A percentile compares a stretch with the other conserved stretches of the same genome.
These are phyloP conservation scores for Clonostachys sp. DNA, from an alignment of 2,329 filamentous ascomycete genomes.

Conservation along the genomic window DNA sequence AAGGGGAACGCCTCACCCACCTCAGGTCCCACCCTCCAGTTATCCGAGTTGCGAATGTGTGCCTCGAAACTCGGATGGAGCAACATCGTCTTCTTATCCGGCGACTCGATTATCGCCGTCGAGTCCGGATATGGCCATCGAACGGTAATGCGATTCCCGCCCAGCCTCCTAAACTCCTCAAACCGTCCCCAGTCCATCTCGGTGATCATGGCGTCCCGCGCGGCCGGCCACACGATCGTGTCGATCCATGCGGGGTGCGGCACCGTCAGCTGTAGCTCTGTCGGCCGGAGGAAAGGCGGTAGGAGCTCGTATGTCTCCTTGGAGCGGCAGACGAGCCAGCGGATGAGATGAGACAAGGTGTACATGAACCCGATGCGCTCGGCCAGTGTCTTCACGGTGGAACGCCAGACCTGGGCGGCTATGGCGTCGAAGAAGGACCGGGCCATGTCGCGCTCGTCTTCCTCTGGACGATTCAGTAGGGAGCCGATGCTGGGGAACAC, in stretches of 20 bases:
- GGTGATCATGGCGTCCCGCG: constrained; percentile 10
- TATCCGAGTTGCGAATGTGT: too few relatives aligned
- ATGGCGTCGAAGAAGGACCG: constrained; percentile 6
- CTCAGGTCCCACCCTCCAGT: too few relatives aligned
- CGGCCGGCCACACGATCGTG: constrained; percentile 10
- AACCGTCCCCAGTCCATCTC: constrained; percentile 2
- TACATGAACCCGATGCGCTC: constrained; percentile 12
- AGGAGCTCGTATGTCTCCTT: constrained; percentile 14
- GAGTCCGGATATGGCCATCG: too few relatives aligned
- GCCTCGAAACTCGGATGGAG: too few relatives aligned
- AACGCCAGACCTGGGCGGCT: constrained; percentile 7
- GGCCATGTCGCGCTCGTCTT: neutral
- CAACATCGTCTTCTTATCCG: too few relatives aligned
- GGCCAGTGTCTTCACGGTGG: constrained; percentile 3
- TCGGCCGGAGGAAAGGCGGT: constrained; percentile 12
- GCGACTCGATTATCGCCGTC: too few relatives aligned
- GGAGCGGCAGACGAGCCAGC: constrained; percentile 13
- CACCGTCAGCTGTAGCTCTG: constrained; percentile 12
- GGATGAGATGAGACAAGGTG: constrained; percentile 6
- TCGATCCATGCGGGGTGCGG: constrained; percentile 17
- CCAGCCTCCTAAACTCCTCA: neutral
- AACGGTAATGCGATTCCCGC: too few relatives aligned
- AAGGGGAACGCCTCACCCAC: too few relatives aligned
- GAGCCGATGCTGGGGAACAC: constrained; percentile 15
- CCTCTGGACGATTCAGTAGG: constrained; percentile 10